These are phyloP conservation scores for Hygrophila difformis DNA, from an alignment of 257 asterid genomes.

Conservation along the genomic window DNA sequence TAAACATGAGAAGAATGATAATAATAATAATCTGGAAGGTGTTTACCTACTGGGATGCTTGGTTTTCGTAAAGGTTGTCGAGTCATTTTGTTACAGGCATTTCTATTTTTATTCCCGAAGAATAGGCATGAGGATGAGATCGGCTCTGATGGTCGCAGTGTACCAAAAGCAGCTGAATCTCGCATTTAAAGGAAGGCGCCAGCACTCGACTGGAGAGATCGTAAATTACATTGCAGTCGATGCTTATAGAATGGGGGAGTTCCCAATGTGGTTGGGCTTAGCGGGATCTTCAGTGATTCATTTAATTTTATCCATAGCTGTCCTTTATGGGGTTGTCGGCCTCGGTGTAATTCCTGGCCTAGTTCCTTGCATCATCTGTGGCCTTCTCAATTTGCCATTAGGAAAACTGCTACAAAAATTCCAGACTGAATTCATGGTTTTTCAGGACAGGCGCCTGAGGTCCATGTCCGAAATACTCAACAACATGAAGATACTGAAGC, in stretches of 20 bases:
- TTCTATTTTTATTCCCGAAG: conserved; percentile 51
- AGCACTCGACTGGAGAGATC: conserved; percentile 63
- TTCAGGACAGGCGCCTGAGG: conserved; percentile 58
- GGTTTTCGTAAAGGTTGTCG: conserved; percentile 41
- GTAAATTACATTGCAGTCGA: conserved; percentile 72
- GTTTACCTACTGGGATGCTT: no score
- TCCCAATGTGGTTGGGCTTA: conserved; percentile 48
- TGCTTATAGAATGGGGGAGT: conserved; percentile 75
- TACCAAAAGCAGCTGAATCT: conserved; percentile 59
- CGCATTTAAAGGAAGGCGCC: conserved; percentile 43
- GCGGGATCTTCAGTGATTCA: conserved; percentile 44
- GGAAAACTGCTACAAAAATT: conserved; percentile 57
- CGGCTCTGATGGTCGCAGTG: conserved; percentile 62
- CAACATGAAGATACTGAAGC: conserved; percentile 66
- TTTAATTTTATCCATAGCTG: conserved; percentile 28
- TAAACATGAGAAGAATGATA: no score
- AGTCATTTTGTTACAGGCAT: conserved; percentile 47
- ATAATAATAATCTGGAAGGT: no score
- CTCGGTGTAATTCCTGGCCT: conserved; percentile 61
- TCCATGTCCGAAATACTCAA: conserved; percentile 67
- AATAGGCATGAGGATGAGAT: conserved; percentile 63
- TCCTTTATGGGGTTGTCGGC: conserved; percentile 50
- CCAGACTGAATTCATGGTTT: conserved; percentile 53
- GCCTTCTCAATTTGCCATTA: conserved; percentile 53
- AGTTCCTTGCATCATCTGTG: conserved; percentile 44